Conservation (phyloP, 305 asterid species). For the Striga hermonthica region DNA sequence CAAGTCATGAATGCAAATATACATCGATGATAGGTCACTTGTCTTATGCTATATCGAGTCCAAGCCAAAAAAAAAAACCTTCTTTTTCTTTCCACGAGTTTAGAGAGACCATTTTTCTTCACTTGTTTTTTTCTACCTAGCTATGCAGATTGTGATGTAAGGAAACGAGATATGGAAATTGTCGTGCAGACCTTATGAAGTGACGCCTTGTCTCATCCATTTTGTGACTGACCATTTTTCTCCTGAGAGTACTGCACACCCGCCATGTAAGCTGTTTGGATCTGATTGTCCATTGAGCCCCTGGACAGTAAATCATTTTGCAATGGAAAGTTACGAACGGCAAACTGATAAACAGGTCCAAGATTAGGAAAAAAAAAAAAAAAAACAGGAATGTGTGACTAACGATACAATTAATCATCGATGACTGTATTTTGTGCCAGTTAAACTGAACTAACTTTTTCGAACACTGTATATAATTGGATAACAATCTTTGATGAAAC, state of each 20-base stretch:
- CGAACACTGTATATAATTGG: no score
- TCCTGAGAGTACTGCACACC: constrained; percentile 54
- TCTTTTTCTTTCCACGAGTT: background rate
- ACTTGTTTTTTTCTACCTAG: background rate
- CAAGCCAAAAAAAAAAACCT: background rate
- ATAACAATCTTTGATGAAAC: no score
- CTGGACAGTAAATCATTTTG: constrained; percentile 29
- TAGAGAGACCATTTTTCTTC: background rate
- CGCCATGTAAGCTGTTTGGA: constrained; percentile 53
- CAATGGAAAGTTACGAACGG: background rate
- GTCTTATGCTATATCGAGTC: no score
- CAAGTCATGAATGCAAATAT: no score
- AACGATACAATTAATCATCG: no score
- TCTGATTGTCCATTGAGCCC: constrained; percentile 56
- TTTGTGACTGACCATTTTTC: constrained; percentile 71
- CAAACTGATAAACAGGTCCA: background rate
- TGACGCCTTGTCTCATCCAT: constrained; percentile 56
- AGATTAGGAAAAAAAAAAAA: no score
- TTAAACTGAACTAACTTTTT: no score
- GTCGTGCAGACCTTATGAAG: background rate
- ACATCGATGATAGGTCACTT: no score
- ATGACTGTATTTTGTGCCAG: no score
- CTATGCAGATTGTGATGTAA: background rate
- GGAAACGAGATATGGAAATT: background rate
- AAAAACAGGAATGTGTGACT: no score